Base-by-base conservation (phyloP, 2,329 filamentous ascomycete genomes). In the Cadophora luteo-olivacea region DNA sequence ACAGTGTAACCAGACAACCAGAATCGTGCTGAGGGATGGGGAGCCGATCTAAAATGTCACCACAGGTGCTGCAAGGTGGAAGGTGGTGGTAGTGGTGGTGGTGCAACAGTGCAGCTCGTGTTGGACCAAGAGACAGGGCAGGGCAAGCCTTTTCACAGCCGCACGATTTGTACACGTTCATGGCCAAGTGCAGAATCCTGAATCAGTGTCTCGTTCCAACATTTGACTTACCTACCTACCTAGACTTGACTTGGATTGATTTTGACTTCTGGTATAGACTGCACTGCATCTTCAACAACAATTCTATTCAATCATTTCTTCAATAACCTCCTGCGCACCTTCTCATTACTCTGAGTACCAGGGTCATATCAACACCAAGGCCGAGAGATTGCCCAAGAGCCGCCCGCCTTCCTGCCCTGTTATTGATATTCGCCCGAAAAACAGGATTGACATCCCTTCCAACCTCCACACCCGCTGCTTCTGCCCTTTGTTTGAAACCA, bases 391-490 rank as follows among this genome's bases (percentile, higher is more conserved):
- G 36, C 38, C 58, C 24, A 48, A 16, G 12, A 36, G 12, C 57
- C 33, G 36, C 51, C 29, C 51, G n/a, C 51, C 29, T 29, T 3
- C 29, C 36, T 51, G 14, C 54, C 64, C 29, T 49, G 54, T 65
- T 65, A 61, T 61, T 61, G 41, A 61, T 61, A 36, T 25, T 29
- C 41, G 2, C 45, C 54, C 45, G 58, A 51, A 66, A 66, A 66
- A 66, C 64, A 58, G 64, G 64, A 52, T 66, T 66, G 45, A n/a
- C 55, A 66, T 60, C 64, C 64, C 48, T 51, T 9, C 54, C 45
- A 49, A 49, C 22, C 22, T 45, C 55, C 19, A 16, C 25, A 32
- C 57, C 33, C 11, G 32, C 24, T 22, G 22, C 58, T 12, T 45
- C 41, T 45, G 36, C 58, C 58, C 36, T 61, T 61, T 48, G 58